Evolutionary conservation across 2,329 filamentous ascomycete species (phyloP).

Genomic region (Aspergillus sp.): DNA sequence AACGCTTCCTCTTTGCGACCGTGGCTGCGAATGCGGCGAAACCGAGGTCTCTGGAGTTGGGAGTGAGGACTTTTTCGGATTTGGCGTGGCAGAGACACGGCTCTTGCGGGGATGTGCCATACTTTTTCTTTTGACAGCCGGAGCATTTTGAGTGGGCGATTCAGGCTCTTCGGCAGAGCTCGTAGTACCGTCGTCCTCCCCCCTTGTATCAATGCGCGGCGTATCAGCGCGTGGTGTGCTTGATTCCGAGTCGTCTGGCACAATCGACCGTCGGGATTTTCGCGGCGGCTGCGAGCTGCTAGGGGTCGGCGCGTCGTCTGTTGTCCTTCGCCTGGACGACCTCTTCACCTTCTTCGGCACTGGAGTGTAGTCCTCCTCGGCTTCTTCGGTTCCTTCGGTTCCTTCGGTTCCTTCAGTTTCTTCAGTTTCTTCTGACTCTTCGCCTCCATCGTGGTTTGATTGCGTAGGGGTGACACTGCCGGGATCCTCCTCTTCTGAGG

Average conservation of each 20-base stretch:
- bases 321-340: conserved; percentile 47
- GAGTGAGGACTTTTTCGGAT: conserved; percentile 33
- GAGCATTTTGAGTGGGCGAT: conserved; percentile 47
- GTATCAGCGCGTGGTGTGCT: conserved; percentile 3
- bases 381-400: no score
- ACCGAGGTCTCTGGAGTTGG: conserved; percentile 44
- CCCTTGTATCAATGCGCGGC: conserved; percentile 20
- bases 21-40: conserved; percentile 40
- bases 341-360: conserved; percentile 54
- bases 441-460: conserved; percentile 40
- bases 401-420: no score
- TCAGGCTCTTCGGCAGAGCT: conserved; percentile 38
- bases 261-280: conserved; percentile 36
- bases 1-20: conserved; percentile 32
- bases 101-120: conserved; percentile 33
- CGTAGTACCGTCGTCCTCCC: conserved; percentile 18
- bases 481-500: conserved; percentile 63
- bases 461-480: conserved; percentile 39
- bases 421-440: conserved; percentile 56
- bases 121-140: conserved; percentile 62
- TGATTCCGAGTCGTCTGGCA: conserved; percentile 31
- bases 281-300: conserved; percentile 20
- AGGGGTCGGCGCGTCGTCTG: conserved; percentile 41
- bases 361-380: conserved; percentile 74
- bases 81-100: conserved; percentile 33